phyloP scores from a whole-genome alignment of 768 basidiomycete genomes.

The Tricholoma hemisulphureum region DNA sequence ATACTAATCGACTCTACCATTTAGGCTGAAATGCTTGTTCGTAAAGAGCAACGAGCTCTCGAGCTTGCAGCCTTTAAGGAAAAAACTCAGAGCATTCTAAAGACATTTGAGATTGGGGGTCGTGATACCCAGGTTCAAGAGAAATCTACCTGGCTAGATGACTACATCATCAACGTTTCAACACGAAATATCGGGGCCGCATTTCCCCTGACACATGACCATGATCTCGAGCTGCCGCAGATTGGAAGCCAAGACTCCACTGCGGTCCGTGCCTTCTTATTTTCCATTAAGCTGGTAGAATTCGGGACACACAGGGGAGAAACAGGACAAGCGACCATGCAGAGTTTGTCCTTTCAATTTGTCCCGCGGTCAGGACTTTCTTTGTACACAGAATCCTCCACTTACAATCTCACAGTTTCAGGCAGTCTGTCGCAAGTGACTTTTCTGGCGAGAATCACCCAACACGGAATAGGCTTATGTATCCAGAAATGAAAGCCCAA shows the following conservation, averaged over 20 bases:
- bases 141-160: slow-evolving; percentile 54
- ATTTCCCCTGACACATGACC: slow-evolving; percentile 74
- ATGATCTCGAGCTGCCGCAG: slow-evolving; percentile 51
- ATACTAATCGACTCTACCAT: slow-evolving; percentile 2
- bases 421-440: slow-evolving; percentile 66
- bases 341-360: slow-evolving; percentile 82
- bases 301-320: slow-evolving; percentile 77
- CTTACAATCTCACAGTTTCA: slow-evolving; percentile 58
- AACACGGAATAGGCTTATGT: slow-evolving; percentile 69
- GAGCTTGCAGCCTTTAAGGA: slow-evolving; percentile 84
- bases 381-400: slow-evolving; percentile 2
- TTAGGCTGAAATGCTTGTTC: slow-evolving; percentile 73
- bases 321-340: slow-evolving; percentile 72
- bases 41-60: slow-evolving; percentile 70
- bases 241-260: slow-evolving; percentile 37
- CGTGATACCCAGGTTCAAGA: slow-evolving; percentile 38
- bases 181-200: slow-evolving; percentile 81
- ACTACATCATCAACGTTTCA: slow-evolving; percentile 52
- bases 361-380: slow-evolving; percentile 56
- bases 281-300: slow-evolving; percentile 72
- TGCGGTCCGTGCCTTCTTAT: slow-evolving; percentile 77
- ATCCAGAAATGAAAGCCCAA: slow-evolving; percentile 79
- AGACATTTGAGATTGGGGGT: slow-evolving; percentile 68
- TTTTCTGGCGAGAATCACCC: slow-evolving; percentile 69
- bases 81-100: slow-evolving; percentile 70